These are phyloP conservation scores for Clarireedia homoeocarpa DNA, from an alignment of 2,329 filamentous ascomycete genomes.

Conservation along the genomic window DNA sequence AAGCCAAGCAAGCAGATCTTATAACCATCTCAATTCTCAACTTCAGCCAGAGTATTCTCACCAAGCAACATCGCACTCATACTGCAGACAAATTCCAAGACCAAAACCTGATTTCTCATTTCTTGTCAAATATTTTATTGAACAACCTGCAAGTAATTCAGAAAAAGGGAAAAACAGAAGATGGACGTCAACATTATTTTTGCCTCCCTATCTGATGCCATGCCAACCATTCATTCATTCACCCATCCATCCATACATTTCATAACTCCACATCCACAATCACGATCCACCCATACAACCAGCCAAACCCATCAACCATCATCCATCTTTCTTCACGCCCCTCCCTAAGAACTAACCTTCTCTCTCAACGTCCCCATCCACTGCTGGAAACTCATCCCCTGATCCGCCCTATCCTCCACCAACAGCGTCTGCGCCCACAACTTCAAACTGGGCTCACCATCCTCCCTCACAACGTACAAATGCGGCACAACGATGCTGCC, in stretches of 20 bases:
- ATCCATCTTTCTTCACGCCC: background rate
- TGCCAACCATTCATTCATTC: background rate
- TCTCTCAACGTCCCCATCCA: slow-evolving; percentile 89
- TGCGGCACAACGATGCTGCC: slow-evolving; percentile 91
- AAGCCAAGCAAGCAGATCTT: too few relatives aligned
- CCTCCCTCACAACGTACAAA: slow-evolving; percentile 87
- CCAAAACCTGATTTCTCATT: too few relatives aligned
- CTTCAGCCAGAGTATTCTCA: too few relatives aligned
- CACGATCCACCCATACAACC: background rate
- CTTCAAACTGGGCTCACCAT: slow-evolving; percentile 90
- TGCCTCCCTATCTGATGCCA: background rate
- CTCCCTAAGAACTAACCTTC: slow-evolving; percentile 59
- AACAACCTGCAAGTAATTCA: slow-evolving; percentile 20
- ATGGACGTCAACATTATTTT: background rate
- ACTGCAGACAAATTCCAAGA: too few relatives aligned
- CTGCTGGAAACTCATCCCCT: slow-evolving; percentile 85
- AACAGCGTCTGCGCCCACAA: slow-evolving; percentile 95
- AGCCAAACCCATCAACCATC: background rate
- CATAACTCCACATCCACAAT: background rate
- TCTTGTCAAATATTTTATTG: slow-evolving; percentile 16
- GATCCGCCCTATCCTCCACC: slow-evolving; percentile 90
- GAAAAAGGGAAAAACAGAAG: background rate
- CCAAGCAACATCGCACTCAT: too few relatives aligned
- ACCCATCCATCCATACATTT: background rate
- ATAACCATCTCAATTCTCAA: too few relatives aligned